Conservation (phyloP, 2,329 filamentous ascomycete species). For the Byssochlamys sp. region DNA sequence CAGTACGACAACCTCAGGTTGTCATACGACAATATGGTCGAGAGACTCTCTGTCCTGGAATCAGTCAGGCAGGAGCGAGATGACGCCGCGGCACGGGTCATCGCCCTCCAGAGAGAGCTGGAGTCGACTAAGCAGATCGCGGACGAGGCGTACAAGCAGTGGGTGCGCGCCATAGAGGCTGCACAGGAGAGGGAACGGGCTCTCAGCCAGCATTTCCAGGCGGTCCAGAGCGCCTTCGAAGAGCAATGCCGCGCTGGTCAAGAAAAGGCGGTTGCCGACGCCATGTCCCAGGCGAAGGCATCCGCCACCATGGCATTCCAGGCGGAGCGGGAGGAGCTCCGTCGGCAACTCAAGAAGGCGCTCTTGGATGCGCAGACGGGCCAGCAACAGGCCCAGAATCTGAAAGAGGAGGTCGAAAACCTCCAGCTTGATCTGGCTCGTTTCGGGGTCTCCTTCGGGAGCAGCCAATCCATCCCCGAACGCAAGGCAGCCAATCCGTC, state of each 20-base stretch:
- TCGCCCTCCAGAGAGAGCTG: neutral
- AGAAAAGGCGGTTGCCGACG: neutral
- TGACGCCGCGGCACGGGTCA: neutral
- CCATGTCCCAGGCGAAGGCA: neutral
- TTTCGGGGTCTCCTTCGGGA: slow-evolving; percentile 1
- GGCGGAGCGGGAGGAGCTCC: slow-evolving; percentile 1
- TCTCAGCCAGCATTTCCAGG: neutral
- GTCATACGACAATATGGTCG: neutral
- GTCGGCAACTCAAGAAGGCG: slow-evolving; percentile 2
- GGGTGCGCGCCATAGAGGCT: neutral
- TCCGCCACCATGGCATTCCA: neutral
- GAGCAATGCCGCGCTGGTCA: neutral
- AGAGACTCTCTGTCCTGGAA: neutral
- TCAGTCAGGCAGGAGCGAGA: neutral
- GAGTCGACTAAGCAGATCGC: neutral
- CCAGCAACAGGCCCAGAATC: neutral
- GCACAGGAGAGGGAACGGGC: neutral
- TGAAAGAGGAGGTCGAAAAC: neutral
- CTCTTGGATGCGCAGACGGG: neutral
- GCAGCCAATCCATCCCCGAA: slow-evolving; percentile 9
- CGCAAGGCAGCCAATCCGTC: slow-evolving; percentile 5
- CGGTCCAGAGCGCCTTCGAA: neutral
- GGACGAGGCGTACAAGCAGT: neutral
- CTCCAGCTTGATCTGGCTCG: slow-evolving; percentile 9
- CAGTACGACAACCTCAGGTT: neutral